Evolutionary conservation across 345 rosid species (phyloP), one percentile per base, ranked within the genome.

Genomic region (Lepidium aucheri): DNA sequence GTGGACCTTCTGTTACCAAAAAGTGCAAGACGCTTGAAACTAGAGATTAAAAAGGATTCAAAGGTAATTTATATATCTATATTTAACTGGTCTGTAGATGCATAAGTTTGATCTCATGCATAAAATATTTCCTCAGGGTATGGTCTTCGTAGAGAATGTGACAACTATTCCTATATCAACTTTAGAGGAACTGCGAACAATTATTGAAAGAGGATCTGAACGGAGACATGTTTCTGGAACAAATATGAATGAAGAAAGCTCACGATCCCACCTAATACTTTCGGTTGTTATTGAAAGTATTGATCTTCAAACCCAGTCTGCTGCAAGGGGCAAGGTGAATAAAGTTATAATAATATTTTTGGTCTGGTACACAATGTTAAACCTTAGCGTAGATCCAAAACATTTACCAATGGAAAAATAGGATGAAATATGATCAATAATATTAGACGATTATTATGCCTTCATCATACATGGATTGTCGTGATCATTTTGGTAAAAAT

Each of bases 211-310:
- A 67, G 99, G 99, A 62, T 88, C 89, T 45, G 97, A 90, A 49
- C 85, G 54, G 63, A 69, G 99, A 30, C 99, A 94, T 74, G 86
- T 79, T 9, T 88, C 92, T 34, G 97, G 88, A 65, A 94, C 99
- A 57, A 92, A 84, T 32, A 94, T 94, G 99, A 94, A 90, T 68
- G 96, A 85, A 73, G 92, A 94, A 77, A 94, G 99, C 69, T 94
- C 97, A 26, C 85, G 99, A 74, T 94, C 99, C 59, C 99, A 94
- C 76, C 45, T 90, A 68, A 81, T 94, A 72, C 89, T 94, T 78
- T 94, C 97, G 10, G 67, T 94, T 65, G 80, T 90, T 42, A 86
- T 90, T 54, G 97, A 94, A 61, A 90, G 97, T 77, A 94, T 95
- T n/a, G 86, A 90, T 74, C 92, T 90, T 65, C 99, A 90, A 75